Percentiles rank a stretch among this genome's conserved stretches.
phyloP scores from a whole-genome alignment of 495 filamentous ascomycete species.

The Entonaema liquescens region DNA sequence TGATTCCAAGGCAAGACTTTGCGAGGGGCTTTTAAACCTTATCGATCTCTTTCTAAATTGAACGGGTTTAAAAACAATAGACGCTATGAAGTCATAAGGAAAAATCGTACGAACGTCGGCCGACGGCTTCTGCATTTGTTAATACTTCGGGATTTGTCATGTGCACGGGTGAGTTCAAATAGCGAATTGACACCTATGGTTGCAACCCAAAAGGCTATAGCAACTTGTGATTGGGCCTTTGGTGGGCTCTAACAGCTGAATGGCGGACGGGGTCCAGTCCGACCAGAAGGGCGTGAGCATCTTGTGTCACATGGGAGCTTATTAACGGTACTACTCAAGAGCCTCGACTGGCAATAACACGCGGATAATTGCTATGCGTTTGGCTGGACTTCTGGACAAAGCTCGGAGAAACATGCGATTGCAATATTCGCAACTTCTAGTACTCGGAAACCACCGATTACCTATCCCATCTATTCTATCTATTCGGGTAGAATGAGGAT shows the following conservation, averaged over 20 bases:
- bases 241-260: conserved; percentile 10
- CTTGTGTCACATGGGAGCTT: conserved; percentile 34
- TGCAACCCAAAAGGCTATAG: conserved; percentile 29
- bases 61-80: conserved; percentile 5
- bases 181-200: conserved; percentile 37
- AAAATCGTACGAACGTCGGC: conserved; percentile 34
- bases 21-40: conserved; percentile 20
- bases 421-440: background rate
- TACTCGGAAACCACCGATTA: background rate
- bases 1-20: conserved; percentile 31
- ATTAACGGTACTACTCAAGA: conserved; percentile 28
- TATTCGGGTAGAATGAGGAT: background rate
- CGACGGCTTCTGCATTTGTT: conserved; percentile 29
- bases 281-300: conserved; percentile 19
- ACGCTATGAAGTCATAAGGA: conserved; percentile 27
- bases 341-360: conserved; percentile 33
- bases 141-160: conserved; percentile 40
- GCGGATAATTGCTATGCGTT: conserved; percentile 30
- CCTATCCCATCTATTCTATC: background rate
- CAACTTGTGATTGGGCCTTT: conserved; percentile 13
- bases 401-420: conserved; percentile 32
- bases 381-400: conserved; percentile 27
- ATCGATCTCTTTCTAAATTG: conserved; percentile 10
- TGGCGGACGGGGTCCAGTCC: conserved; percentile 21
- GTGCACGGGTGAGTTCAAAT: conserved; percentile 33